phyloP scores from a whole-genome alignment of 805 yeast species.

The Komagataella ulmi region DNA sequence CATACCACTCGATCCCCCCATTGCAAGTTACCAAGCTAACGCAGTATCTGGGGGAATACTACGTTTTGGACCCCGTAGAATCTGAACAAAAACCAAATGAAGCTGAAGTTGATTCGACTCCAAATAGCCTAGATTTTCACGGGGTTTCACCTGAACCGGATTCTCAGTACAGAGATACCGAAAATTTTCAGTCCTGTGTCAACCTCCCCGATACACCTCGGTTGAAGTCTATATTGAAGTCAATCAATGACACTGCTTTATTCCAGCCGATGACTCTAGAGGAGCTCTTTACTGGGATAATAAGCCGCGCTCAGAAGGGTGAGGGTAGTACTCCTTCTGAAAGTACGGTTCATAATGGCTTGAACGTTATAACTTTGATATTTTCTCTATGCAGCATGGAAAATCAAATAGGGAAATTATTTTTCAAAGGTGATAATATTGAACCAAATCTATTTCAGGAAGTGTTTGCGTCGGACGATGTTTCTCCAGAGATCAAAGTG shows the following conservation, averaged over 20 bases:
- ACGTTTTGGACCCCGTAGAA: constrained; percentile 2
- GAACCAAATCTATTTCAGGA: constrained; percentile 39
- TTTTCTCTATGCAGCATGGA: constrained; percentile 61
- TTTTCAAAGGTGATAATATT: background rate
- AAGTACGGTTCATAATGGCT: constrained; percentile 5
- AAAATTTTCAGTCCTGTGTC: background rate
- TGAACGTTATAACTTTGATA: constrained; percentile 63
- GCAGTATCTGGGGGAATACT: constrained; percentile 5
- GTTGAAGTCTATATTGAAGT: constrained; percentile 77
- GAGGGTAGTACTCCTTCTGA: constrained; percentile 11
- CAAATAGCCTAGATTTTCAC: background rate
- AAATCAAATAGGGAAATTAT: constrained; percentile 14
- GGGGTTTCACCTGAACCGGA: background rate
- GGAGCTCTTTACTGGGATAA: constrained; percentile 22
- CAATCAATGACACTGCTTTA: constrained; percentile 60
- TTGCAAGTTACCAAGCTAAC: constrained; percentile 49
- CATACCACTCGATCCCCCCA: constrained; percentile 88
- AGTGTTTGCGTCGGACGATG: constrained; percentile 49
- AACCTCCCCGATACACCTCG: constrained; percentile 85
- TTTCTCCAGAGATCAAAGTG: constrained; percentile 56
- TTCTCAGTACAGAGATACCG: background rate
- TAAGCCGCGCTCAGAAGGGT: background rate
- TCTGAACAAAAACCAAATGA: background rate
- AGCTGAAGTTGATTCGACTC: background rate
- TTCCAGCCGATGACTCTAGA: constrained; percentile 32